phyloP scores from a whole-genome alignment of 352 stramenopile species.

The Globisporangium rhizosaccharum region DNA sequence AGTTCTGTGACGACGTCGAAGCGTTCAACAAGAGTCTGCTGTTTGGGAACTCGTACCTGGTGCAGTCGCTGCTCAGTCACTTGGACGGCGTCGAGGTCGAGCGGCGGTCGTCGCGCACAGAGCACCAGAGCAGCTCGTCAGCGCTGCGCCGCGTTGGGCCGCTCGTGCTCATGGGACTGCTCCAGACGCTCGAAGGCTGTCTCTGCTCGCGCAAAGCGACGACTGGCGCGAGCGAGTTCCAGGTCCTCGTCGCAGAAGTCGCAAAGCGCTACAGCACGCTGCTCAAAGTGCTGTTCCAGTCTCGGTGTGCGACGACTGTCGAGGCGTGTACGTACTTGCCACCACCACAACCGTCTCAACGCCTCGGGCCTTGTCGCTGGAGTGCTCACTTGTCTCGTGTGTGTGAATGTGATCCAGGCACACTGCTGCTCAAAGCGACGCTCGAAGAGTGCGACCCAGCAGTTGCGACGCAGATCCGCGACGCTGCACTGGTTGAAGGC shows the following conservation, averaged over 20 bases:
- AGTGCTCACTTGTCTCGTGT: background rate
- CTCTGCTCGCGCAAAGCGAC: conserved; percentile 88
- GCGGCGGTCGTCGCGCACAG: conserved; percentile 8
- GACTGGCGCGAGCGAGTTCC: conserved; percentile 68
- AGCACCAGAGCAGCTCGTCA: conserved; percentile 13
- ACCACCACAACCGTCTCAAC: background rate
- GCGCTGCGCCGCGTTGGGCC: conserved; percentile 31
- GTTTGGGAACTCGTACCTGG: conserved; percentile 66
- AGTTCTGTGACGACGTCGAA: conserved; percentile 65
- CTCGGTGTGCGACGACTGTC: conserved; percentile 80
- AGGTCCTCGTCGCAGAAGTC: conserved; percentile 48
- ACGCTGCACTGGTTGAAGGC: conserved; percentile 89
- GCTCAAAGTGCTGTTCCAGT: conserved; percentile 88
- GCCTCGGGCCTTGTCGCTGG: background rate
- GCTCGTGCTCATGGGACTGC: conserved; percentile 88
- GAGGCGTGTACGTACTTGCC: conserved; percentile 57
- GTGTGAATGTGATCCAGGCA: conserved; percentile 53
- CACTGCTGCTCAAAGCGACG: conserved; percentile 90
- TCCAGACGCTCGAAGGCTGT: conserved; percentile 88
- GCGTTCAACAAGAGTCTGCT: conserved; percentile 69
- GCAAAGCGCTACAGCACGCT: conserved; percentile 77
- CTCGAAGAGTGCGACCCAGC: conserved; percentile 83
- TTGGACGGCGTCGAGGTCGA: conserved; percentile 58
- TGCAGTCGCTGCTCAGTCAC: conserved; percentile 54
- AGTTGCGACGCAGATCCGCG: conserved; percentile 81